These are phyloP conservation scores for Pholiota adiposa DNA, from an alignment of 1,284 basidiomycete genomes.

Conservation along the genomic window DNA sequence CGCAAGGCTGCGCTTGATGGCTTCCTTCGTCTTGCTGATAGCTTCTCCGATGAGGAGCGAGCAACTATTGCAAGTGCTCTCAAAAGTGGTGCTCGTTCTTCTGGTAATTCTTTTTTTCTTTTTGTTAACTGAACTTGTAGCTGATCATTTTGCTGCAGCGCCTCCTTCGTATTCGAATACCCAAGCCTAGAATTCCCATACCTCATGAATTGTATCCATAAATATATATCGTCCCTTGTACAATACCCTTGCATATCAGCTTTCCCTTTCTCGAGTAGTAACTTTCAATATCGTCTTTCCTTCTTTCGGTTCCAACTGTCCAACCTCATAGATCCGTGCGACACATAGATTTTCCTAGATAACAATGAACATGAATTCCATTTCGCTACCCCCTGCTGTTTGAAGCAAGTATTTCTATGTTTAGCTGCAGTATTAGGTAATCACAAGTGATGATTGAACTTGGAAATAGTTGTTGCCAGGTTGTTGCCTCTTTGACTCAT, in stretches of 20 bases:
- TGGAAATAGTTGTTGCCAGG: too few relatives aligned
- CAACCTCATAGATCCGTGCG: neutral
- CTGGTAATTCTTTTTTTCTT: constrained; percentile 42
- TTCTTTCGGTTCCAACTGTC: neutral
- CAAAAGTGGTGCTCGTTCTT: constrained; percentile 57
- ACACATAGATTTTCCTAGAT: neutral
- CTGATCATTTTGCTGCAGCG: constrained; percentile 27
- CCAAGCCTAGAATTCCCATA: constrained; percentile 22
- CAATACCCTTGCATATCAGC: constrained; percentile 1
- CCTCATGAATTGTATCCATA: neutral
- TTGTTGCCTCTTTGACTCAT: constrained; percentile 1
- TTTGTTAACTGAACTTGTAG: neutral
- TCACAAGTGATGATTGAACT: too few relatives aligned
- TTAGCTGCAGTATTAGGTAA: too few relatives aligned
- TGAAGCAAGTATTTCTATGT: too few relatives aligned
- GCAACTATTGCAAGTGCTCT: constrained; percentile 62
- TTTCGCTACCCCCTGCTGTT: too few relatives aligned
- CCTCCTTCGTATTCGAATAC: constrained; percentile 44
- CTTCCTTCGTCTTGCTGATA: constrained; percentile 68
- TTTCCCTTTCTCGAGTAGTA: constrained; percentile 1
- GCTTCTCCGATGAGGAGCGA: constrained; percentile 75
- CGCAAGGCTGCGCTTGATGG: constrained; percentile 72
- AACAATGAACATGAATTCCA: neutral
- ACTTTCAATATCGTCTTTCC: neutral
- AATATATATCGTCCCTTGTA: neutral